Base-by-base conservation (phyloP, 176 grass and related monocot genomes). In the Areca catechu region DNA sequence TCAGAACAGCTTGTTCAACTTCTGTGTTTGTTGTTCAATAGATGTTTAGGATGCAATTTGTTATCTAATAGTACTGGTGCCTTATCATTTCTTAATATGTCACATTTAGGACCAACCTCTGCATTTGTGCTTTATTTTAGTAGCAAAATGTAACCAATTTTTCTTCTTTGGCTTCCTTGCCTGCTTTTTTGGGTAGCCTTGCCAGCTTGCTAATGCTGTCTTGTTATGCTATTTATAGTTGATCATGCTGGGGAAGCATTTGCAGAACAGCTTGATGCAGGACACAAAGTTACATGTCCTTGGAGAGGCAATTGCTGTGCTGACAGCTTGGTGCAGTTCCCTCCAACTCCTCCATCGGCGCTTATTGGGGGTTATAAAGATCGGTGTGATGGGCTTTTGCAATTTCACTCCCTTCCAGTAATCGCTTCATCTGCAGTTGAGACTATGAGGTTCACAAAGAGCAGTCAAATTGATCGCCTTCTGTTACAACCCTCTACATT, bases 281-380 rank as follows among this genome's bases (percentile, higher is more conserved):
- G 80, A 22, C 93, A 98, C 53, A 65, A 70, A 22, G 75, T 60
- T 54, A 84, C 20, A 58, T 98, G 93, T 63, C 84, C 93, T 30
- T 98, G 93, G 93, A 91, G 77, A 77, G 76, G 93, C 23, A 98
- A 85, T 79, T 85, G 81, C 72, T 98, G 93, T 73, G 80, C 80
- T 59, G 87, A 92, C 62, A 92, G 73, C 67, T 77, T 98, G 75
- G 78, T 88, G 65, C 87, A 98, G 62, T 86, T 98, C 58, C 88
- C 83, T 58, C 81, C 86, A 29, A 88, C 87, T 57, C 58, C 50
- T 14, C 75, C 82, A 71, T 75, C 81, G 49, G 72, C 87, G 48
- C 77, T 98, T 62, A 74, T 98, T 65, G 93, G 87, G 52, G 87
- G 87, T 54, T 98, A 82, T 69, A 97, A 97, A 77, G 93, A 97